Base-by-base conservation (phyloP, 75 land plant genomes). In the Cunninghamia lanceolata region DNA sequence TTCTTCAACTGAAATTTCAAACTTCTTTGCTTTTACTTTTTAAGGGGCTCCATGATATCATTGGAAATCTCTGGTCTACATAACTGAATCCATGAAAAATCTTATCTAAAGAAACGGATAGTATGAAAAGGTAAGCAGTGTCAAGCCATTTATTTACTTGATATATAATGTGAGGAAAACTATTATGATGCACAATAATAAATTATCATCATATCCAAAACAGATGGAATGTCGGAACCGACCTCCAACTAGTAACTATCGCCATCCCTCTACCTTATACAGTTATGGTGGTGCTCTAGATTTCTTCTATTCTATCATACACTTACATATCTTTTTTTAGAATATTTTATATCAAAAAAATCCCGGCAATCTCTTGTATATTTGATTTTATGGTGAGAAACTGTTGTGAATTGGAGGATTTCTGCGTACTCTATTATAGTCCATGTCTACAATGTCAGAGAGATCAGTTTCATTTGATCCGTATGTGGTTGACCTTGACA, bases 351-450 rank as follows among this genome's bases (percentile, higher is more conserved):
- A 9, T n/a, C 13, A 70, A 70, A 70, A 59, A 70, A 70, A 70
- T 9, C 74, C 74, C 34, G 3, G 2, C 30, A 32, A 32, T 19
- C 13, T 70, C 74, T 70, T 70, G 74, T 30, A 30, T 70, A 32
- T 3, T 19, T 56, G 19, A 56, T 4, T 19, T 70, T 70, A 70
- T 70, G 74, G 74, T 30, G 82, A 42, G 8, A 30, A 40, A 35
- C 38, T 42, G 82, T 78, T 78, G 82, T 78, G 82, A 42, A 78
- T 78, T 35, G 82, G 82, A 40, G 82, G 82, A 11, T 78, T 78
- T 78, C 82, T 78, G 43, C 45, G 82, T 39, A 42, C 82, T 25
- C 45, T 45, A 40, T 30, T 47, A 78, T 78, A 78, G 46, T 78
- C 82, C 82, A 78, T 78, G 25, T 45, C 82, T 42, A 40, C 42